Evolutionary conservation across 352 stramenopile species (phyloP).

Genomic region (Halophytophthora polymorphica): DNA sequence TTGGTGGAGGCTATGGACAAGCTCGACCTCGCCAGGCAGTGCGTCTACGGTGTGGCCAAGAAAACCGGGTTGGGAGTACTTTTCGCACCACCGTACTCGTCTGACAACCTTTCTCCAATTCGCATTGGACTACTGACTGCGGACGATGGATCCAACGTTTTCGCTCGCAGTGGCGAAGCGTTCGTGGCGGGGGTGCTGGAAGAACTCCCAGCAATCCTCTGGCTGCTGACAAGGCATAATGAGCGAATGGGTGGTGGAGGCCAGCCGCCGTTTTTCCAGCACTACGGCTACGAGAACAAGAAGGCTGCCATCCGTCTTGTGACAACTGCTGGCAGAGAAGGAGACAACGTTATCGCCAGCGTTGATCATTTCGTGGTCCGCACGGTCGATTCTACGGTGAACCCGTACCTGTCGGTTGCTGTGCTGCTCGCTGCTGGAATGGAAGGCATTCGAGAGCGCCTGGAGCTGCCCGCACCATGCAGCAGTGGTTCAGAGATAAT

Average conservation of each 20-base stretch:
- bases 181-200: conserved; percentile 24
- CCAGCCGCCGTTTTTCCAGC: conserved; percentile 22
- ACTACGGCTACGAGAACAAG: conserved; percentile 34
- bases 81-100: conserved; percentile 21
- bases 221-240: conserved; percentile 29
- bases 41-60: conserved; percentile 17
- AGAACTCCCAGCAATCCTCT: conserved; percentile 17
- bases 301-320: conserved; percentile 25
- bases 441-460: conserved; percentile 6
- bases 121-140: not conserved
- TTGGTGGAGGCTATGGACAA: conserved; percentile 23
- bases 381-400: conserved; percentile 23
- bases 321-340: conserved; percentile 3
- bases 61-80: conserved; percentile 17
- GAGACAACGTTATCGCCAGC: not conserved
- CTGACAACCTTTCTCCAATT: conserved; percentile 15
- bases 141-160: conserved; percentile 9
- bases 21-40: conserved; percentile 23
- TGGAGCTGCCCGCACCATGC: conserved; percentile 5
- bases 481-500: conserved; percentile 8
- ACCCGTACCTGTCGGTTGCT: conserved; percentile 27
- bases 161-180: not conserved
- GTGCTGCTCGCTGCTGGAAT: conserved; percentile 22
- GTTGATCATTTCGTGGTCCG: conserved; percentile 30
- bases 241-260: conserved; percentile 23